phyloP scores from a whole-genome alignment of 768 basidiomycete species.

The Mycena leptocephala region DNA sequence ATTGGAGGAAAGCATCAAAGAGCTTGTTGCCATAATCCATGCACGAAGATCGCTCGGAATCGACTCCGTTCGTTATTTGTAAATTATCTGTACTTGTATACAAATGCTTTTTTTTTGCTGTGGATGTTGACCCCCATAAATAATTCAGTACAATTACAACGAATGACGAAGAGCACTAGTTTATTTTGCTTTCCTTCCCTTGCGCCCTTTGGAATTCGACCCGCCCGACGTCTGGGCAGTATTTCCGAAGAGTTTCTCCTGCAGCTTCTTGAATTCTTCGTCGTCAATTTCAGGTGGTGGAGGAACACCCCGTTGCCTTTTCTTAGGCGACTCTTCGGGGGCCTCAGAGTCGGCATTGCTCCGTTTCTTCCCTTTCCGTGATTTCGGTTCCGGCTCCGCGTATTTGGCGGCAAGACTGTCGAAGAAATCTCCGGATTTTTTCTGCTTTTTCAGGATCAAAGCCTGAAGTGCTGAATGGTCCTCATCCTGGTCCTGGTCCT shows the following conservation, averaged over 20 bases:
- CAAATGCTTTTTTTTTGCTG: constrained; percentile 30
- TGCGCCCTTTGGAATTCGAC: constrained; percentile 46
- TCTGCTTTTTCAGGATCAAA: constrained; percentile 82
- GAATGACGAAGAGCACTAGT: neutral
- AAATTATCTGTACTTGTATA: constrained; percentile 40
- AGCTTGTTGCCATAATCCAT: constrained; percentile 89
- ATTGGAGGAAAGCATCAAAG: constrained; percentile 95
- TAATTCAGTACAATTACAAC: constrained; percentile 1
- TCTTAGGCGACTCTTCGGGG: constrained; percentile 63
- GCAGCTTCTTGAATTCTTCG: constrained; percentile 74
- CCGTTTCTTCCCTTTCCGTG: constrained; percentile 71
- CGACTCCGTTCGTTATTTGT: constrained; percentile 85
- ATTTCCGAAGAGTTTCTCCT: constrained; percentile 69
- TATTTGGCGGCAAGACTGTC: constrained; percentile 86
- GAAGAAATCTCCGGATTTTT: constrained; percentile 80
- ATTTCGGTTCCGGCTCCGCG: constrained; percentile 63
- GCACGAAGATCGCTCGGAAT: constrained; percentile 89
- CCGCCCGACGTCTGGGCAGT: constrained; percentile 53
- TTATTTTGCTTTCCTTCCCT: constrained; percentile 55
- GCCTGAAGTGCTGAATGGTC: constrained; percentile 84
- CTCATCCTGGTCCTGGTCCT: constrained; percentile 65
- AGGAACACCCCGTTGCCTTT: constrained; percentile 61
- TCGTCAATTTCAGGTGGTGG: constrained; percentile 76
- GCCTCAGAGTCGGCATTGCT: constrained; percentile 55
- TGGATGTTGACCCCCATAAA: neutral